Evolutionary conservation across 2,329 filamentous ascomycete species (phyloP).

Genomic region (Fonsecaea nubica): DNA sequence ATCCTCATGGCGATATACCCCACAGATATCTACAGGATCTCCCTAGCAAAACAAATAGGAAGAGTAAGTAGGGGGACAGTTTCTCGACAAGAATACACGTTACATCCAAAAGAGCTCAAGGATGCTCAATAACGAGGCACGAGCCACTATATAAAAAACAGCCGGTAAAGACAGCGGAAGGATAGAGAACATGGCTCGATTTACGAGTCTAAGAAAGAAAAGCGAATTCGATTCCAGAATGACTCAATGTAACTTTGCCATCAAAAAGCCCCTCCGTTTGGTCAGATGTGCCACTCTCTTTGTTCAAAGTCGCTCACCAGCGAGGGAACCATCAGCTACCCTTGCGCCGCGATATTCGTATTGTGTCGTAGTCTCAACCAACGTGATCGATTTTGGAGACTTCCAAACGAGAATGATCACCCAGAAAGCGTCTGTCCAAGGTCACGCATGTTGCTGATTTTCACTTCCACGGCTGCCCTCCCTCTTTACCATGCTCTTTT

Average conservation of each 20-base stretch:
- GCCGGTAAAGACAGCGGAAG: neutral
- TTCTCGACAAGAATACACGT: neutral
- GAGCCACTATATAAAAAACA: neutral
- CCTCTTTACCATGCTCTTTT: neutral
- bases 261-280: too few species aligned
- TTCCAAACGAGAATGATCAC: neutral
- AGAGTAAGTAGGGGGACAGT: neutral
- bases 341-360: neutral
- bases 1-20: neutral
- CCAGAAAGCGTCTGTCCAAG: neutral
- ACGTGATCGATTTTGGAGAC: neutral
- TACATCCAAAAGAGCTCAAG: neutral
- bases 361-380: neutral
- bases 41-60: neutral
- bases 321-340: neutral
- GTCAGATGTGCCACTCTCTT: too few species aligned
- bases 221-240: too few species aligned
- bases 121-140: neutral
- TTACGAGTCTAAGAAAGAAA: too few species aligned
- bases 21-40: neutral
- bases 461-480: neutral
- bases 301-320: neutral
- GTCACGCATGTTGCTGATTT: neutral
- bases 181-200: neutral
- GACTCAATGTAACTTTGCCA: too few species aligned